Conservation (phyloP, 2,329 filamentous ascomycete species). For the Geosmithia flava region DNA sequence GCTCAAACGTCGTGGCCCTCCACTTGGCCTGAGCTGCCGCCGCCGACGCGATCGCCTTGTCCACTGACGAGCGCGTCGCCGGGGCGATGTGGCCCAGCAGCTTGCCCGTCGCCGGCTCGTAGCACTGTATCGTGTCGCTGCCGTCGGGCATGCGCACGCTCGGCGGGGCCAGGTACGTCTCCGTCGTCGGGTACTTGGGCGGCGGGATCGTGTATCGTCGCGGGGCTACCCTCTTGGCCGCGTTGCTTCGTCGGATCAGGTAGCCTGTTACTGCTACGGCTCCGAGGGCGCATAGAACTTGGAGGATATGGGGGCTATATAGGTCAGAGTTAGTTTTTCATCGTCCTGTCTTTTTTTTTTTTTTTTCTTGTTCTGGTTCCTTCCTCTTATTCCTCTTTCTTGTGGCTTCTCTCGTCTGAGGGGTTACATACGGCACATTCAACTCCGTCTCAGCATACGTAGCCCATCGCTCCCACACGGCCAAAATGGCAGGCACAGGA, state of each 20-base stretch:
- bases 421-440: slow-evolving; percentile 5
- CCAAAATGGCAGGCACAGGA: background rate
- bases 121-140: slow-evolving; percentile 64
- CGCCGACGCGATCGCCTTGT: slow-evolving; percentile 64
- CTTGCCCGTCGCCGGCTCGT: slow-evolving; percentile 79
- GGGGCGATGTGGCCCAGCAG: slow-evolving; percentile 71
- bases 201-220: slow-evolving; percentile 48
- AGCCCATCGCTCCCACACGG: background rate
- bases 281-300: slow-evolving; percentile 13
- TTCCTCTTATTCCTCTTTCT: no score
- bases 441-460: background rate
- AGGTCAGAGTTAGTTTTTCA: background rate
- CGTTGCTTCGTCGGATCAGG: background rate
- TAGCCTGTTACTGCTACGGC: slow-evolving; percentile 14
- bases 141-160: slow-evolving; percentile 46
- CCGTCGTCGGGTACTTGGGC: slow-evolving; percentile 48
- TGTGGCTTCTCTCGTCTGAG: no score
- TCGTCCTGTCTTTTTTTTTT: no score
- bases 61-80: slow-evolving; percentile 63
- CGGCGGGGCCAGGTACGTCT: slow-evolving; percentile 39
- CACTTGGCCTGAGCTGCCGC: slow-evolving; percentile 64
- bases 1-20: slow-evolving; percentile 63
- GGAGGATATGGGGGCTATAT: slow-evolving; percentile 14
- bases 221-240: slow-evolving; percentile 11
- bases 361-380: no score